Base-by-base conservation (phyloP, 2,329 filamentous ascomycete species). In the Monosporascus cannonballus region DNA sequence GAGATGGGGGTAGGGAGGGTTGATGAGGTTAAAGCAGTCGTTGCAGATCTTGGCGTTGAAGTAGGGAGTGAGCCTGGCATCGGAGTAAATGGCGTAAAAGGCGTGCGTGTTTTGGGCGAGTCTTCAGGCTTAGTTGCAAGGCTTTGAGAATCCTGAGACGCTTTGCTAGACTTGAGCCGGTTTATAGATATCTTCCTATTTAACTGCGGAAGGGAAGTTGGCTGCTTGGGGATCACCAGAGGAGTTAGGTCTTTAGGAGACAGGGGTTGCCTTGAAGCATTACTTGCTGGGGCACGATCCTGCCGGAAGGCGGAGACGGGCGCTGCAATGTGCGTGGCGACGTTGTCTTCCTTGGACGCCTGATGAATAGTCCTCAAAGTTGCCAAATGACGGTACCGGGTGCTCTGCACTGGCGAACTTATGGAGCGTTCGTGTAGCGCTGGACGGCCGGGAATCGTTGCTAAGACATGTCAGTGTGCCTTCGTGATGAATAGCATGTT, bases 381-480 rank as follows among this genome's bases (percentile, higher is more conserved):
- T 64, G 64, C 69, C 27, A 75, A 66, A 39, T 71, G 67, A 52
- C 77, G 71, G 48, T 75, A 73, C 58, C 74, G 74, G 71, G 74
- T 74, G 50, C 71, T 74, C 56, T 74, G 70, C 8, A 77, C 77
- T 2, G 83, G 81, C n/a, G 81, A 80, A 64, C 81, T 85, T 53
- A 76, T 78, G 38, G 83, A 86, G 52, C 83, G 77, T 69, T 86
- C 84, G 59, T 86, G 82, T 25, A 86, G 68, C 36, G 84, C 75
- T 51, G 82, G 83, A 6, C 83, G 77, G 41, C 83, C 84, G 36
- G 85, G 85, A 59, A 87, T 85, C 27, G 85, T 87, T 56, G 85
- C 84, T 86, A 58, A 3, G 45, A 39, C 46, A 48, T n/a, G 61
- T 69, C 49, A 64, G 62, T 49, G 49, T 55, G 59, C 55, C 30